phyloP scores from a whole-genome alignment of 805 yeast species.

The Starmera quercuum region DNA sequence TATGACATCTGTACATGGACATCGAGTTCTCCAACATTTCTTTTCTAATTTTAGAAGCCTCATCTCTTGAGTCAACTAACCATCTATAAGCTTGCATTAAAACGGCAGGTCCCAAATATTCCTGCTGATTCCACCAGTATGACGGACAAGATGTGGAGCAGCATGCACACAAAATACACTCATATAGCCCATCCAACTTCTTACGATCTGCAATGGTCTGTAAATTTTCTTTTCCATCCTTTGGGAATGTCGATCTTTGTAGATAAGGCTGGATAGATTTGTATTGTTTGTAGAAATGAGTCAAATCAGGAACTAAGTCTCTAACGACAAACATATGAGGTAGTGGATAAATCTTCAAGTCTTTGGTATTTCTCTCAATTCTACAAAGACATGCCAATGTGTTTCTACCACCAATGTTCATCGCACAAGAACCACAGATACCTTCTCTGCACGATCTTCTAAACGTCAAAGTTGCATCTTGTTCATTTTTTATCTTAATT shows the following conservation, averaged over 20 bases:
- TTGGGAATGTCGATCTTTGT: slow-evolving; percentile 71
- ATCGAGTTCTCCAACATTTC: slow-evolving; percentile 92
- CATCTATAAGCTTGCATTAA: slow-evolving; percentile 99
- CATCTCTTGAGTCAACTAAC: slow-evolving; percentile 96
- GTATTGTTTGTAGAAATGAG: slow-evolving; percentile 96
- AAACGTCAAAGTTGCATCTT: slow-evolving; percentile 90
- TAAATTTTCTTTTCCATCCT: slow-evolving; percentile 87
- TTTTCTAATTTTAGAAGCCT: slow-evolving; percentile 74
- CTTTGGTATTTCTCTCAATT: slow-evolving; percentile 77
- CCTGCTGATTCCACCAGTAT: slow-evolving; percentile 99
- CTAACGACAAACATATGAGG: slow-evolving; percentile 98
- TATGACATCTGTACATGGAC: slow-evolving; percentile 98
- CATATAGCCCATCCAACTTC: slow-evolving; percentile 94
- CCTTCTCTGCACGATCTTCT: slow-evolving; percentile 99
- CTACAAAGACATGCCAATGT: slow-evolving; percentile 95
- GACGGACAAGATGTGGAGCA: slow-evolving; percentile 99
- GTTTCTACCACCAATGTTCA: slow-evolving; percentile 97
- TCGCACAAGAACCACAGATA: slow-evolving; percentile 98
- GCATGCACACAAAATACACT: slow-evolving; percentile 97
- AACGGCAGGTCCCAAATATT: slow-evolving; percentile 97
- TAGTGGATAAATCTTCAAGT: slow-evolving; percentile 85
- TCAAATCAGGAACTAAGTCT: slow-evolving; percentile 95
- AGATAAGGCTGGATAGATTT: slow-evolving; percentile 95
- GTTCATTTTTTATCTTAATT: slow-evolving; percentile 91
- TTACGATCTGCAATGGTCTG: slow-evolving; percentile 90